phyloP scores from a whole-genome alignment of 2,329 filamentous ascomycete genomes.

The Parastagonospora nodorum region DNA sequence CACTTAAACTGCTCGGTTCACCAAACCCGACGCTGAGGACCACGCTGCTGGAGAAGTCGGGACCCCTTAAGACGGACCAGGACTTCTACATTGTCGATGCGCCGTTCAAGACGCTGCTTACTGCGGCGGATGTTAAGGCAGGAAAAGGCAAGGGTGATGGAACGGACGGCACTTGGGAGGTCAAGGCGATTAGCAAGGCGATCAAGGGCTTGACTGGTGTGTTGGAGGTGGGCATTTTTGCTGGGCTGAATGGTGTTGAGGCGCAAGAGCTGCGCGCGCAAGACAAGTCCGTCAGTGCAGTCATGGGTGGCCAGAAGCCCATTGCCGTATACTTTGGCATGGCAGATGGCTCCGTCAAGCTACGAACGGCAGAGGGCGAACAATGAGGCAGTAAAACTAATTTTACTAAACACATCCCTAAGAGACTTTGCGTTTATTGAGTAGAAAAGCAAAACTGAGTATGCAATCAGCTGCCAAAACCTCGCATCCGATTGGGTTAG shows the following conservation, averaged over 20 bases:
- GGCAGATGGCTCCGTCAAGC: slow-evolving; percentile 61
- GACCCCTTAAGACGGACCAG: slow-evolving; percentile 84
- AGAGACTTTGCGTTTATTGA: too few relatives aligned
- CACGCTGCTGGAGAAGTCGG: slow-evolving; percentile 76
- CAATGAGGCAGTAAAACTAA: slow-evolving; percentile 8
- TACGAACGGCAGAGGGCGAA: slow-evolving; percentile 38
- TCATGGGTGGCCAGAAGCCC: slow-evolving; percentile 75
- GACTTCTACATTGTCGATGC: slow-evolving; percentile 91
- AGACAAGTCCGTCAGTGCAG: slow-evolving; percentile 47
- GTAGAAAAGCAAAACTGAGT: too few relatives aligned
- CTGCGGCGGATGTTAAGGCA: slow-evolving; percentile 60
- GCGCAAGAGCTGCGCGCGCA: slow-evolving; percentile 55
- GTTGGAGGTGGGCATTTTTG: slow-evolving; percentile 89
- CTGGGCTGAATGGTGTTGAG: slow-evolving; percentile 77
- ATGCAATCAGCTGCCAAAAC: too few relatives aligned
- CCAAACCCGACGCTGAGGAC: slow-evolving; percentile 72
- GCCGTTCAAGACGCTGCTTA: slow-evolving; percentile 75
- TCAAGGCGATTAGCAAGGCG: slow-evolving; percentile 71
- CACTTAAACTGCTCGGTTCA: slow-evolving; percentile 75
- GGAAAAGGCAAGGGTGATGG: slow-evolving; percentile 56
- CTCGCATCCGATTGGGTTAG: too few relatives aligned
- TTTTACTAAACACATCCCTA: too few relatives aligned
- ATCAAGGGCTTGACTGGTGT: slow-evolving; percentile 86
- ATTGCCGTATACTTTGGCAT: slow-evolving; percentile 95
- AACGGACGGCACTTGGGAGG: slow-evolving; percentile 75